A percentile compares a stretch with the other conserved stretches of the same genome.
These are phyloP conservation scores for Cercospora brassicicola DNA, from an alignment of 2,329 filamentous ascomycete species.

Conservation along the genomic window DNA sequence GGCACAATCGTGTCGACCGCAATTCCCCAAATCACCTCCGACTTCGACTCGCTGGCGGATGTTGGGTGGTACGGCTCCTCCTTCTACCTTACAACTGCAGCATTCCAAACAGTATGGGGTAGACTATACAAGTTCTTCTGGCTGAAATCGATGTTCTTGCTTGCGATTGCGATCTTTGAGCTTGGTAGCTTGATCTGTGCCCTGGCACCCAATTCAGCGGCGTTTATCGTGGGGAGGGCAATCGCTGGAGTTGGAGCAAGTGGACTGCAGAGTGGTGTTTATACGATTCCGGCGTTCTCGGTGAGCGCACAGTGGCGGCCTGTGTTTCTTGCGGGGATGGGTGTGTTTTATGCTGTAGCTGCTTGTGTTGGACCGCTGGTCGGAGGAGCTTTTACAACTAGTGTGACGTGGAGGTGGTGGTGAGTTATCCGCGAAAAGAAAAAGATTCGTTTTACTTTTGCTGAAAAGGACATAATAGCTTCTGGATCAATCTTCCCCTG, in stretches of 20 bases:
- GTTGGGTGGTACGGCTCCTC: conserved; percentile 41
- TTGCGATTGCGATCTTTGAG: conserved; percentile 44
- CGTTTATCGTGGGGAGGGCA: conserved; percentile 48
- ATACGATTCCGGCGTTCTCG: neutral
- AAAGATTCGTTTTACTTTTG: too few relatives aligned
- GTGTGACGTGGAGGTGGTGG: conserved; percentile 4
- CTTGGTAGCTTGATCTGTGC: conserved; percentile 54
- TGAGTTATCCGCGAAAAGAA: neutral
- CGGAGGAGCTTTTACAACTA: neutral
- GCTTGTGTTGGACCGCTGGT: neutral
- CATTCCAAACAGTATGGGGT: conserved; percentile 4
- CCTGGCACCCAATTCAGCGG: conserved; percentile 39
- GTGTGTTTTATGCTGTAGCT: neutral
- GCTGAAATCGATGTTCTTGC: conserved; percentile 43
- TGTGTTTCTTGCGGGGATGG: neutral
- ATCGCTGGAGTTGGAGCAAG: conserved; percentile 56
- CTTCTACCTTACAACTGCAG: conserved; percentile 49
- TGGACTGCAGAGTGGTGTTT: conserved; percentile 41
- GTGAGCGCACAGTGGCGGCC: neutral
- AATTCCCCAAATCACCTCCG: conserved; percentile 46
- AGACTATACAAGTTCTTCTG: conserved; percentile 5
- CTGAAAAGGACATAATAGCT: neutral
- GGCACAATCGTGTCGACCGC: conserved; percentile 44
- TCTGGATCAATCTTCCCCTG: conserved; percentile 13
- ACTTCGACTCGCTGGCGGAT: conserved; percentile 43